Base-by-base conservation (phyloP, 2,329 filamentous ascomycete genomes). In the Calonectria pauciramosa region DNA sequence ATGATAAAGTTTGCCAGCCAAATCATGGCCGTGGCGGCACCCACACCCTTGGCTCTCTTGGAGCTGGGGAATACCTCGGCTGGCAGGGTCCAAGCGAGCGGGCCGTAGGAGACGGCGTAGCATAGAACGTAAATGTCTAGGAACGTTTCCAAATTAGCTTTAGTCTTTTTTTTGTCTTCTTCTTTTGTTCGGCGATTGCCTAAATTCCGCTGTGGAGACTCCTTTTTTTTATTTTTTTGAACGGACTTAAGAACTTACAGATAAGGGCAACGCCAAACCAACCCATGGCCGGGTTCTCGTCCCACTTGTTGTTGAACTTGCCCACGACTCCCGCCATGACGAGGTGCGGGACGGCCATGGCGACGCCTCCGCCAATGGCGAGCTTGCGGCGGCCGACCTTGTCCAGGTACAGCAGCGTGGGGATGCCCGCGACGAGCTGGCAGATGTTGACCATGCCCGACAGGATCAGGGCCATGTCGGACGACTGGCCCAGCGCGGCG, bases 1-100 rank as follows among this genome's bases (percentile, higher is more conserved):
- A 82, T 77, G 36, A 81, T 88, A 70, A 83, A 84, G 73, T 82
- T 84, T 6, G 78, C 79, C 8, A 87, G 70, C 85, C 85, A 87
- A 49, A 82, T 82, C 52, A 81, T 82, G 0, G 81, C 81, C 0
- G 83, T 84, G 0, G 82, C 79, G 3, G 82, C 76, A 0, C 81
- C 84, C 1, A 86, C 84, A 3, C 86, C 85, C 71, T 86, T 86
- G 0, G 84, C 81, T 4, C 85, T 79, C 11, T 75, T 82, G 0
- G 84, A 79, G n/a, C 74, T 84, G 0, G 84, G 80, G 67, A 85
- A 87, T 0, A 86, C 79, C 54, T 87, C 86, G 0, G 84, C 76
- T 0, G 84, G 84, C 0, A 87, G 76, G 1, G 82, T 80, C 85
- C 84, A 87, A 0, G 79, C 82, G 1, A 86, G 76, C 2, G 84